phyloP scores from a whole-genome alignment of 257 asterid species.

The Penstemon newberryi region DNA sequence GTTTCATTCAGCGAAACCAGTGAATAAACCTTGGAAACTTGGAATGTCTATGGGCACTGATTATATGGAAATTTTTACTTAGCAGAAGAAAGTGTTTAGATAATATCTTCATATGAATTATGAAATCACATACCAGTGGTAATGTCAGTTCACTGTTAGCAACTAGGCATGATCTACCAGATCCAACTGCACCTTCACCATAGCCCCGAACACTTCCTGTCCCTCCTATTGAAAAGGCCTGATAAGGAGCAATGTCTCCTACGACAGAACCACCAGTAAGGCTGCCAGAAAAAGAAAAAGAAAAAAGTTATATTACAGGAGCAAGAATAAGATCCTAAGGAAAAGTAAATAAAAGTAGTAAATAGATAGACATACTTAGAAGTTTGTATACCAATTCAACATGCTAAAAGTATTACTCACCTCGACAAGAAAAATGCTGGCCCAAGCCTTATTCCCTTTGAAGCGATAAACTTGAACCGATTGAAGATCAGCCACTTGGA shows the following conservation, averaged over 20 bases:
- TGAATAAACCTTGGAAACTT: not conserved
- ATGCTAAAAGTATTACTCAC: conserved; percentile 41
- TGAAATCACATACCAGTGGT: conserved; percentile 65
- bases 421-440: conserved; percentile 90
- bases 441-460: conserved; percentile 83
- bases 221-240: conserved; percentile 96
- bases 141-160: conserved; percentile 80
- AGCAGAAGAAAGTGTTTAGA: not conserved
- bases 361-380: not conserved
- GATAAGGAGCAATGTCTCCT: conserved; percentile 98
- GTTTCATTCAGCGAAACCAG: conserved; percentile 3
- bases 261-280: conserved; percentile 91
- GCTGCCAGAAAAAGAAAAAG: conserved; percentile 43
- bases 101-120: conserved; percentile 10
- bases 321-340: conserved; percentile 9
- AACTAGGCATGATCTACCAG: conserved; percentile 85
- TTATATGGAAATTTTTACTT: conserved; percentile 3
- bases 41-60: not conserved
- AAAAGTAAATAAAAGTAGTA: not conserved
- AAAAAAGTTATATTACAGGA: not conserved
- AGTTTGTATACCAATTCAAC: conserved; percentile 10
- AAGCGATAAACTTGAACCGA: conserved; percentile 82
- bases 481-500: conserved; percentile 92
- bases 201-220: conserved; percentile 89
- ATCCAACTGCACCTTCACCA: conserved; percentile 95